Percentiles rank a stretch among this genome's conserved stretches.
phyloP scores from a whole-genome alignment of 495 filamentous ascomycete species.

The Delitschia confertaspora region DNA sequence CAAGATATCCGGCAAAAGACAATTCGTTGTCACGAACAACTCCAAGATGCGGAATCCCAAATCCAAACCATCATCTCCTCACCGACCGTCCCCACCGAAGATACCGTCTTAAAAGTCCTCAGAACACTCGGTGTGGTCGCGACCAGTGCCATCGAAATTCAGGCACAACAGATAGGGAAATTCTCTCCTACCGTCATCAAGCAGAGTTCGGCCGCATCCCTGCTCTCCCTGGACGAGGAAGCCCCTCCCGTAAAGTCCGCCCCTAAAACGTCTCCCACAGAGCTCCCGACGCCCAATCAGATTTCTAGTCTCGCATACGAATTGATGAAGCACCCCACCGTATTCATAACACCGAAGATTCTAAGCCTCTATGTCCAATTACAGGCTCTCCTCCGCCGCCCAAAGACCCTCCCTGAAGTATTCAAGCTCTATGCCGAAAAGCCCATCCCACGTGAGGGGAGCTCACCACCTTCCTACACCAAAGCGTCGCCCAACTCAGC shows the following conservation, averaged over 20 bases:
- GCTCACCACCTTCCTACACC: conserved; percentile 50
- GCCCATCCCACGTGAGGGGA: conserved; percentile 55
- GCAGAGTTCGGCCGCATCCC: conserved; percentile 30
- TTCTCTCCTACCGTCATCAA: not conserved
- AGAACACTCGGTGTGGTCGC: conserved; percentile 14
- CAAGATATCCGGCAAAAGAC: not conserved
- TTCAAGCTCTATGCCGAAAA: conserved; percentile 81
- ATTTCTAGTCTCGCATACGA: conserved; percentile 50
- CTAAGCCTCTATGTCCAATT: conserved; percentile 62
- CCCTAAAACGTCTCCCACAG: not conserved
- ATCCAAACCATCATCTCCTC: conserved; percentile 17
- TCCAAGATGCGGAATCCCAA: conserved; percentile 12
- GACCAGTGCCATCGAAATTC: conserved; percentile 7
- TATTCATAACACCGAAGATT: conserved; percentile 69
- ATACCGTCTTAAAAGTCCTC: conserved; percentile 11
- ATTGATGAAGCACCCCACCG: conserved; percentile 61
- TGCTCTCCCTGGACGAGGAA: conserved; percentile 30
- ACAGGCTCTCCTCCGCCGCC: conserved; percentile 59
- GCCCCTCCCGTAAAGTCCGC: conserved; percentile 12
- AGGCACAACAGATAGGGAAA: conserved; percentile 3
- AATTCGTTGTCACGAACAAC: conserved; percentile 1
- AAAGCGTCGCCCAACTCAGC: conserved; percentile 56
- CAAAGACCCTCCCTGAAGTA: conserved; percentile 65
- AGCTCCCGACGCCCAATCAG: conserved; percentile 25
- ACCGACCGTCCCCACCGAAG: conserved; percentile 16